Percentiles rank a stretch among this genome's conserved stretches.
These are phyloP conservation scores for Nannizziopsis barbatae DNA, from an alignment of 2,329 filamentous ascomycete species.

Conservation along the genomic window DNA sequence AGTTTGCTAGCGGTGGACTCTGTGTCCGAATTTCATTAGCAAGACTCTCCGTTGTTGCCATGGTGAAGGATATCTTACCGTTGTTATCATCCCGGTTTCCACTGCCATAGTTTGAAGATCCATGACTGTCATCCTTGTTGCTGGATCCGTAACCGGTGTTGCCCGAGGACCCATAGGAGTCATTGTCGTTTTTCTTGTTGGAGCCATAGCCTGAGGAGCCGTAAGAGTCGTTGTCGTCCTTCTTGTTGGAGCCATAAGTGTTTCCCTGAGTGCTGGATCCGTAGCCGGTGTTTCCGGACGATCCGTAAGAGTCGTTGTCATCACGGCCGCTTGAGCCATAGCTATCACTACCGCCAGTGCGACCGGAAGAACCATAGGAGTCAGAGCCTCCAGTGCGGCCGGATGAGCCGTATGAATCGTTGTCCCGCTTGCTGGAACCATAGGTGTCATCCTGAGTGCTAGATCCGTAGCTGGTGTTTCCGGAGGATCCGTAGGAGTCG, in stretches of 20 bases:
- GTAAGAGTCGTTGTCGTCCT: slow-evolving; percentile 5
- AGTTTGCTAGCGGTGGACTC: slow-evolving; percentile 9
- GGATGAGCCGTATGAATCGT: not conserved
- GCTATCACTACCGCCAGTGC: no score
- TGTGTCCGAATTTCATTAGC: not conserved
- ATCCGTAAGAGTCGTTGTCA: slow-evolving; percentile 8
- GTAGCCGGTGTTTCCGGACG: slow-evolving; percentile 1
- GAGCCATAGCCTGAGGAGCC: slow-evolving; percentile 5
- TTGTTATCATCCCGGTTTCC: slow-evolving; percentile 8
- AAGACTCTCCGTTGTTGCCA: not conserved
- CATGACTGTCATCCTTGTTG: slow-evolving; percentile 4
- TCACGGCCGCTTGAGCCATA: not conserved
- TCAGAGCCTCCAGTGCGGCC: not conserved
- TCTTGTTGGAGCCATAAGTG: slow-evolving; percentile 1
- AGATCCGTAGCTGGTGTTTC: not conserved
- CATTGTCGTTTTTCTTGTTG: slow-evolving; percentile 2
- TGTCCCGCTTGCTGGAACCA: not conserved
- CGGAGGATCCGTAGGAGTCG: slow-evolving; percentile 1
- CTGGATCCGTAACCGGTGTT: not conserved
- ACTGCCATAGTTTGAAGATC: slow-evolving; percentile 4
- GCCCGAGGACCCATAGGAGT: slow-evolving; percentile 7
- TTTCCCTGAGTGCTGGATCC: not conserved
- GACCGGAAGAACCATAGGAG: slow-evolving; percentile 4
- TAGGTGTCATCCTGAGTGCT: slow-evolving; percentile 6
- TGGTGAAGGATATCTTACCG: not conserved